Percentiles rank a stretch among this genome's conserved stretches.
phyloP scores from a whole-genome alignment of 225 moss, liverwort and hornwort genomes.

The Takakia lepidozioides region DNA sequence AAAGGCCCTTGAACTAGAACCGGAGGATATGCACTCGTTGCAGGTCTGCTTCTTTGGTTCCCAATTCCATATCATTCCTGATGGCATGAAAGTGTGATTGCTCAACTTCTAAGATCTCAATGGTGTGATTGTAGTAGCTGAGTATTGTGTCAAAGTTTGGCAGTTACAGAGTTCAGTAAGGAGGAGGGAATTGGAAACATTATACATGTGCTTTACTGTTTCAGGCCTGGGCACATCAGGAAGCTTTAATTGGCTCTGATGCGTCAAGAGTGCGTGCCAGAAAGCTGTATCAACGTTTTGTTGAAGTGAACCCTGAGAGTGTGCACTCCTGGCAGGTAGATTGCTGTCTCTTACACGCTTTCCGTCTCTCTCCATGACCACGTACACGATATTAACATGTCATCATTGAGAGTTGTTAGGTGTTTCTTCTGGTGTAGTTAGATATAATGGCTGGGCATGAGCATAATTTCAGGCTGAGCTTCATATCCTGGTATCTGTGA shows the following conservation, averaged over 20 bases:
- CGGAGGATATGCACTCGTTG: constrained; percentile 43
- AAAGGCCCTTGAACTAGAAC: constrained; percentile 69
- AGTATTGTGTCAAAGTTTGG: no score
- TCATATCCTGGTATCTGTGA: no score
- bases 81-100: no score
- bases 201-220: neutral
- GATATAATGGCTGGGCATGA: no score
- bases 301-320: constrained; percentile 53
- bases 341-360: neutral
- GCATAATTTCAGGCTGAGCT: no score
- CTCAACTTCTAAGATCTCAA: no score
- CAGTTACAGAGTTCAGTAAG: no score
- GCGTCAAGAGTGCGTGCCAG: constrained; percentile 51
- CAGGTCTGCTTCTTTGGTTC: constrained; percentile 19
- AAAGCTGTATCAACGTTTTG: constrained; percentile 66
- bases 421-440: no score
- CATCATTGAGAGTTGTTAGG: no score
- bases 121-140: no score
- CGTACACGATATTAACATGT: no score
- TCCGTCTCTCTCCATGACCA: neutral
- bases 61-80: no score
- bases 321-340: constrained; percentile 88
- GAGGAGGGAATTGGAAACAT: neutral
- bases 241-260: constrained; percentile 47
- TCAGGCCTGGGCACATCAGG: constrained; percentile 91